Percentiles rank a stretch among this genome's conserved stretches.
phyloP scores from a whole-genome alignment of 441 rosid species.

The Capsella rubella region DNA sequence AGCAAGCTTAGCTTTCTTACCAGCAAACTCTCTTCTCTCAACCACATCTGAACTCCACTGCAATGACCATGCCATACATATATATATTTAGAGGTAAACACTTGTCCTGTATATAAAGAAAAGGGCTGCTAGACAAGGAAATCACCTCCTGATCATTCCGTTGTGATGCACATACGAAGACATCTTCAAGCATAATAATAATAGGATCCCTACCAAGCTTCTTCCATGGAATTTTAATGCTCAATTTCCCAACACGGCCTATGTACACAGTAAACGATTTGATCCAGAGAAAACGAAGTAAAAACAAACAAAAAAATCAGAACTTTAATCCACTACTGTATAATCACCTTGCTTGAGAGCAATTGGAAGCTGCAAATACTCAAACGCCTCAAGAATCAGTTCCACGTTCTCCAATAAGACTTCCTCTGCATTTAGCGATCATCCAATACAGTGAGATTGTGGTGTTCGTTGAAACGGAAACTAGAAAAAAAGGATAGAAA shows the following conservation, averaged over 20 bases:
- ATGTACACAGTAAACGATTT: neutral
- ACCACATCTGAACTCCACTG: conserved; percentile 88
- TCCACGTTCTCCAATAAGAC: conserved; percentile 83
- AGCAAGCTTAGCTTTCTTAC: conserved; percentile 90
- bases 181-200: conserved; percentile 78
- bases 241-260: conserved; percentile 81
- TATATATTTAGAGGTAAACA: neutral
- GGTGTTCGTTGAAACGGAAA: neutral
- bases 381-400: conserved; percentile 91
- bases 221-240: conserved; percentile 88
- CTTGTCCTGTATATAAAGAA: neutral
- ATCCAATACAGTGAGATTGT: conserved; percentile 21
- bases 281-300: neutral
- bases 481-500: neutral
- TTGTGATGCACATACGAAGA: conserved; percentile 69
- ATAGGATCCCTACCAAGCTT: conserved; percentile 81
- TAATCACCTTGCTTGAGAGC: conserved; percentile 73
- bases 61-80: neutral
- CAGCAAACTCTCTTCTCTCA: conserved; percentile 86
- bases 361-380: conserved; percentile 84
- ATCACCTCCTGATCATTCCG: conserved; percentile 83
- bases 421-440: conserved; percentile 51
- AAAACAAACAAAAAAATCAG: neutral
- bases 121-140: neutral
- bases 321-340: neutral